Conservation (phyloP, 345 rosid species). For the Garcia nutans region DNA sequence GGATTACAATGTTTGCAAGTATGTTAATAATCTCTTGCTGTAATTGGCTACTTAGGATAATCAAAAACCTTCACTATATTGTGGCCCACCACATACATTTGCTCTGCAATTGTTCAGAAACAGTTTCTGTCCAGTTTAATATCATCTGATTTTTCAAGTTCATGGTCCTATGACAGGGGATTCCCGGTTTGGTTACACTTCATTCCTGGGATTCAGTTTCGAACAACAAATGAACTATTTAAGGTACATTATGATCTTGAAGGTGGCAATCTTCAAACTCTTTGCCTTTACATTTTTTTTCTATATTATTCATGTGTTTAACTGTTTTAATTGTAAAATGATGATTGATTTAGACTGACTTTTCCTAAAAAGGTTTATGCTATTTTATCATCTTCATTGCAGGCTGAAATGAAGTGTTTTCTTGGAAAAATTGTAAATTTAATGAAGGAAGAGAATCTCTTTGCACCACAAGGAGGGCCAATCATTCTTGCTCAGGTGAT, state of each 20-base stretch:
- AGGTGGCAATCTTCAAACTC: not conserved
- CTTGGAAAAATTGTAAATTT: constrained; percentile 47
- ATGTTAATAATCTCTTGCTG: not conserved
- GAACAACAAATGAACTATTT: constrained; percentile 49
- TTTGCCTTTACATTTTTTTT: not conserved
- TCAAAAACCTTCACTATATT: not conserved
- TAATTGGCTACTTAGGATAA: not conserved
- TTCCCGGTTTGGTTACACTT: constrained; percentile 73
- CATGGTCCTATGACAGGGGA: constrained; percentile 38
- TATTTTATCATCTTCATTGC: constrained; percentile 6
- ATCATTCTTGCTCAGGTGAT: constrained; percentile 65
- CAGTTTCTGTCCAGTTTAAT: not conserved
- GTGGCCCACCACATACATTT: not conserved
- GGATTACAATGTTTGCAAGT: not conserved
- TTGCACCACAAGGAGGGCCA: constrained; percentile 74
- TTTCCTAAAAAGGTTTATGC: not conserved
- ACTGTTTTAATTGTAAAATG: not conserved
- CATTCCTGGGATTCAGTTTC: constrained; percentile 68
- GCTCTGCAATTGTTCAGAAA: not conserved
- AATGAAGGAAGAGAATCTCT: constrained; percentile 57
- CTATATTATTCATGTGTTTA: not conserved
- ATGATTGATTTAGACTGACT: not conserved
- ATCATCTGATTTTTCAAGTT: not conserved
- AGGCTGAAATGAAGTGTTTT: constrained; percentile 55
- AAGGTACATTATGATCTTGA: constrained; percentile 36